Evolutionary conservation across 2,329 filamentous ascomycete genomes (phyloP), one percentile per base, ranked within the genome.

Genomic region (Fonsecaea multimorphosa): DNA sequence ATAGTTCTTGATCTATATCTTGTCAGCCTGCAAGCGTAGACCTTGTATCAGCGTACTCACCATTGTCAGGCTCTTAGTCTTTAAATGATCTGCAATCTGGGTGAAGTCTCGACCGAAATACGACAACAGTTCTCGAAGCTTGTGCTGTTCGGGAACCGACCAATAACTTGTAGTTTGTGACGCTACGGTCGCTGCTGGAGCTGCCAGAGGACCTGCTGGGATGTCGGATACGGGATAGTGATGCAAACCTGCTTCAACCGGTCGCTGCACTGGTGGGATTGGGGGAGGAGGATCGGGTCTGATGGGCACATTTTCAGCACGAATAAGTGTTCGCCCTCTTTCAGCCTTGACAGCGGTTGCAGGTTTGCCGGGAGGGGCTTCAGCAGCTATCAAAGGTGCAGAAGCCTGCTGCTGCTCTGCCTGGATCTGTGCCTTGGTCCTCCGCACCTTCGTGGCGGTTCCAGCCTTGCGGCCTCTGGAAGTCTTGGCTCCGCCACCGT

Each of bases 21-120:
- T 62, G 27, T 67, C 52, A 71, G 63, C 40, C 16, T 19, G 49
- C n/a, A 9, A 27, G 55, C 29, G 32, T 22, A 2, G 29, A 14
- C 12, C 27, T 19, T 44, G 31, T 22, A 61, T 32, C 24, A 34
- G 53, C 24, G 53, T 9, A 69, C 78, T 70, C 76, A 83, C 81
- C 82, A 84, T 84, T 1, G 80, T 80, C n/a, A 79, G 77, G 11
- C 81, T 83, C 71, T 84, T 84, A 0, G 81, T 82, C 69, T 81
- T 83, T 81, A 84, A 83, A 56, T 78, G 80, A 46, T 78, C 76
- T 3, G 82, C 81, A 62, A 84, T 83, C 14, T 76, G 79, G 63
- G 80, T 79, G 68, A 81, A 84, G 72, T 83, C 79, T 32, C 76
- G 78, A 22, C 82, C 82, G 73, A 80, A 84, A 69, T 83, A 79